A percentile compares a stretch with the other conserved stretches of the same genome.
phyloP scores from a whole-genome alignment of 345 rosid genomes.

The Trapa incisa region DNA sequence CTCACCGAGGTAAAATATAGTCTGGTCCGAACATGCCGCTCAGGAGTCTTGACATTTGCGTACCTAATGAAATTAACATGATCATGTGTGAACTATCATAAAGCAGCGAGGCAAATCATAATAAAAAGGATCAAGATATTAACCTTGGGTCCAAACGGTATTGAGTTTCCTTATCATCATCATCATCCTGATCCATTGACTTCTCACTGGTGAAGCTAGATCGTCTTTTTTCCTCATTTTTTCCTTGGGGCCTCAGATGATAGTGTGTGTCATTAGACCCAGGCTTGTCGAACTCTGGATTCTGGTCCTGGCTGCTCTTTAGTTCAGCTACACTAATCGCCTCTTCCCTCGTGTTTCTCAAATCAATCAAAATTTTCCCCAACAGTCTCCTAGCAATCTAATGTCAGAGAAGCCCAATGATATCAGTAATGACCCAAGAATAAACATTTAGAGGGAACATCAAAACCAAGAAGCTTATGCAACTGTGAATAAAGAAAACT shows the following conservation, averaged over 20 bases:
- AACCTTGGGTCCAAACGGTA: conserved; percentile 96
- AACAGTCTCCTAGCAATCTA: conserved; percentile 88
- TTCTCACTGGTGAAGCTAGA: conserved; percentile 49
- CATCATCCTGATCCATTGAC: conserved; percentile 76
- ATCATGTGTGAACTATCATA: conserved; percentile 1
- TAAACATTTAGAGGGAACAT: neutral
- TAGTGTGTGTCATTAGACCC: conserved; percentile 46
- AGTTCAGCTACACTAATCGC: conserved; percentile 81
- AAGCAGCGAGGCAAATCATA: conserved; percentile 1
- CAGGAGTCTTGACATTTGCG: conserved; percentile 96
- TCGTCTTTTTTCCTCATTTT: conserved; percentile 60
- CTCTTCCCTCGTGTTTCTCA: conserved; percentile 94
- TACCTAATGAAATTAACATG: conserved; percentile 36
- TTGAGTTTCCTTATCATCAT: conserved; percentile 66
- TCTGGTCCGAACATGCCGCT: conserved; percentile 96
- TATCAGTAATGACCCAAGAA: neutral
- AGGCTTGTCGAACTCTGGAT: conserved; percentile 26
- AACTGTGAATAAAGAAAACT: neutral
- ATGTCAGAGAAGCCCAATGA: conserved; percentile 5
- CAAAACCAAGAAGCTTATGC: neutral
- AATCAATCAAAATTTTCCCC: conserved; percentile 94
- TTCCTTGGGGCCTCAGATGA: conserved; percentile 36
- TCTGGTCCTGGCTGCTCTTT: conserved; percentile 60
- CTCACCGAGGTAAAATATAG: conserved; percentile 99
- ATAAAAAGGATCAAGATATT: conserved; percentile 7